Evolutionary conservation across 1,139 yeast genomes (phyloP).

Genomic region (Nakaseomyces delphensis): DNA sequence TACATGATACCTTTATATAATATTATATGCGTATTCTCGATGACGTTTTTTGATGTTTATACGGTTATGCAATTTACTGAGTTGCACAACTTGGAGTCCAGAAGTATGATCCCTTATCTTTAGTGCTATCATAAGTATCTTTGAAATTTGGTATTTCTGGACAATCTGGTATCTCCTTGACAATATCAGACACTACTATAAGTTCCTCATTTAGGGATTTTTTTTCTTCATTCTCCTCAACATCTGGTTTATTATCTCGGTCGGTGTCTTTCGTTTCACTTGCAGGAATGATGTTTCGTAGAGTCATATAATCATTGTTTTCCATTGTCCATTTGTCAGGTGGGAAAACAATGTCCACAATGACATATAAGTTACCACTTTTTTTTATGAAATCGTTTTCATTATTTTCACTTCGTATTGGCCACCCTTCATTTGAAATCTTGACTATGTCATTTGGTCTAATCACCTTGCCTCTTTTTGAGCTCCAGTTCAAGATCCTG

Average conservation of each 20-base stretch:
- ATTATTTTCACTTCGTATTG: constrained; percentile 36
- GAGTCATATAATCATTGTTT: constrained; percentile 23
- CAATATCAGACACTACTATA: constrained; percentile 1
- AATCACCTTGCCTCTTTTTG: constrained; percentile 69
- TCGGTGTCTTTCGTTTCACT: not conserved
- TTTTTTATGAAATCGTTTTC: constrained; percentile 15
- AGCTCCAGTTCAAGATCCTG: constrained; percentile 53
- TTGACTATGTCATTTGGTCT: constrained; percentile 68
- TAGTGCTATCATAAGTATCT: constrained; percentile 2
- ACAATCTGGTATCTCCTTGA: constrained; percentile 8
- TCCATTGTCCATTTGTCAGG: constrained; percentile 72
- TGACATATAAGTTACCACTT: constrained; percentile 69
- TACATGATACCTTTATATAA: constrained; percentile 1
- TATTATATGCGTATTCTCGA: too few relatives aligned
- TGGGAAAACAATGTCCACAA: constrained; percentile 72
- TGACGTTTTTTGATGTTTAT: not conserved
- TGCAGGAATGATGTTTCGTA: constrained; percentile 4
- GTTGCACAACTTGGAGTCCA: constrained; percentile 4
- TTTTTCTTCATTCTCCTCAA: not conserved
- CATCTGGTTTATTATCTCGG: too few relatives aligned
- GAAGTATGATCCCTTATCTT: not conserved
- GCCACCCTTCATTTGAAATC: constrained; percentile 82
- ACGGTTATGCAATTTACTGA: constrained; percentile 1
- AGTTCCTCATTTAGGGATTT: not conserved
- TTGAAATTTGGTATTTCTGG: constrained; percentile 5